Evolutionary conservation across 2,329 filamentous ascomycete genomes (phyloP).

Genomic region (Zymoseptoria tritici): DNA sequence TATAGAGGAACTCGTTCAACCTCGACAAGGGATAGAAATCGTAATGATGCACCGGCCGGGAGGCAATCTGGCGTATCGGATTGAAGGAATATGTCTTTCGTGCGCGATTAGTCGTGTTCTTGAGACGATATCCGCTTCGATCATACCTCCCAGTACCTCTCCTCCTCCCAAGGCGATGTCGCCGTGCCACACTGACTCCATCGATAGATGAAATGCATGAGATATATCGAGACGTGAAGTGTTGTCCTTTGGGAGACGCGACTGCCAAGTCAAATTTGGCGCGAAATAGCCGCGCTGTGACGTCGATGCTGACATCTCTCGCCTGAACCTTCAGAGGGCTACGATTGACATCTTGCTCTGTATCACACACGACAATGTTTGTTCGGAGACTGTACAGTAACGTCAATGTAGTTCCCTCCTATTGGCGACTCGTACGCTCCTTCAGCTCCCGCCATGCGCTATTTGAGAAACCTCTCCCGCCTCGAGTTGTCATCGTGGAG

Average conservation of each 20-base stretch:
- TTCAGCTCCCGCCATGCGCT: conserved; percentile 13
- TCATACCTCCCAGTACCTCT: conserved; percentile 6
- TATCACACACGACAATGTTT: not conserved
- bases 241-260: not conserved
- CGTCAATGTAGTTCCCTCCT: not conserved
- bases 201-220: not conserved
- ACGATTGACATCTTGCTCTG: not conserved
- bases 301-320: not conserved
- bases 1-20: conserved; percentile 14
- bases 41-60: conserved; percentile 6
- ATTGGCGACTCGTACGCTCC: conserved; percentile 11
- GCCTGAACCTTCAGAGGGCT: not conserved
- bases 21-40: conserved; percentile 15
- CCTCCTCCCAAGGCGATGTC: conserved; percentile 6
- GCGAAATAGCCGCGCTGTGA: not conserved
- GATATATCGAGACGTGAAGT: not conserved
- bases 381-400: not conserved
- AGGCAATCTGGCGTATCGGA: conserved; percentile 2
- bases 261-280: not conserved
- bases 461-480: conserved; percentile 58
- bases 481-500: conserved; percentile 68
- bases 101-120: not conserved
- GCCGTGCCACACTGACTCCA: conserved; percentile 9
- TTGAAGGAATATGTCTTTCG: conserved; percentile 6
- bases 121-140: not conserved